A percentile compares a stretch with the other conserved stretches of the same genome.
Conservation (phyloP, 2,329 filamentous ascomycete species). For the Botryotinia globosa region DNA sequence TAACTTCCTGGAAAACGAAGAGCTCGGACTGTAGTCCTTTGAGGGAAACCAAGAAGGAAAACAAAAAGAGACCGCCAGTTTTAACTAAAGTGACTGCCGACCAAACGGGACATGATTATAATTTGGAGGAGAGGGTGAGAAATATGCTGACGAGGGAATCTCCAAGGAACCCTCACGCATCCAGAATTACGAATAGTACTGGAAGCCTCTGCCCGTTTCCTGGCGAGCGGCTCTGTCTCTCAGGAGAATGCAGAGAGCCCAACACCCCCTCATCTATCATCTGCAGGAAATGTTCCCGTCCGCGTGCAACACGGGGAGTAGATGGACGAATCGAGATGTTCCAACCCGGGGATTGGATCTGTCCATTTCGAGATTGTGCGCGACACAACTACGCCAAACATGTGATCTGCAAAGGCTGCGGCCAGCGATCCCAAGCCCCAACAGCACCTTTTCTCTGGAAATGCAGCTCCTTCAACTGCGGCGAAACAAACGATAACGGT, state of each 20-base stretch:
- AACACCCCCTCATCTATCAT: background rate
- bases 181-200: background rate
- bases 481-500: background rate
- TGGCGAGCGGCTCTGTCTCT: background rate
- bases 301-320: background rate
- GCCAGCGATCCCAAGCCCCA: background rate
- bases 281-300: background rate
- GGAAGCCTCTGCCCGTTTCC: background rate
- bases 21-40: background rate
- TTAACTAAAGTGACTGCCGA: background rate
- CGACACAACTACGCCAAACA: background rate
- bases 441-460: background rate
- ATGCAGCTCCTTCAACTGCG: background rate
- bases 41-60: background rate
- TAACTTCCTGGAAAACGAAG: background rate
- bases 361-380: background rate
- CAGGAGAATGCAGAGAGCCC: background rate
- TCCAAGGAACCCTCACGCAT: background rate
- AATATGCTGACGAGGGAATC: background rate
- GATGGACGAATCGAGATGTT: background rate
- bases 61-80: background rate
- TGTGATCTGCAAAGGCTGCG: background rate
- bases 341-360: background rate
- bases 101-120: background rate
- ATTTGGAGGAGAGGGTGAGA: background rate